Percentiles rank a stretch among this genome's conserved stretches.
These are phyloP conservation scores for Ophiosphaerella herpotricha DNA, from an alignment of 2,329 filamentous ascomycete genomes.

Conservation along the genomic window DNA sequence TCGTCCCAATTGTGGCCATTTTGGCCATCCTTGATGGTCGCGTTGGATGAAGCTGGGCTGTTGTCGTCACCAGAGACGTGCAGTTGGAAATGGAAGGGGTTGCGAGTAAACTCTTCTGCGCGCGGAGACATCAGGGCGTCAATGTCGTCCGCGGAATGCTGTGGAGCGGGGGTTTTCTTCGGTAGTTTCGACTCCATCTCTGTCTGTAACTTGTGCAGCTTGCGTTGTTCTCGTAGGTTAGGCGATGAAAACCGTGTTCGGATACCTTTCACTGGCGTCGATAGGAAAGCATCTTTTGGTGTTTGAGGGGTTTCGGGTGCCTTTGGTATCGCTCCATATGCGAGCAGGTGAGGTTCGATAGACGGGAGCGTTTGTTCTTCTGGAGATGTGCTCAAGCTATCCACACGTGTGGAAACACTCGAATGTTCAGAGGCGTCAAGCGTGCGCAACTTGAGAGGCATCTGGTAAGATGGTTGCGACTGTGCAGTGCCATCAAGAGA, in stretches of 20 bases:
- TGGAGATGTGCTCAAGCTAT: slow-evolving; percentile 30
- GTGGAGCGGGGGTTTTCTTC: slow-evolving; percentile 25
- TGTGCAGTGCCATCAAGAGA: slow-evolving; percentile 44
- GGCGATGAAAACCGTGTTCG: slow-evolving; percentile 47
- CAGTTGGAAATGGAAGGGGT: slow-evolving; percentile 46
- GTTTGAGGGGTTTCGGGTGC: slow-evolving; percentile 21
- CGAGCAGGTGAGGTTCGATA: slow-evolving; percentile 13
- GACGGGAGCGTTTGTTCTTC: slow-evolving; percentile 14
- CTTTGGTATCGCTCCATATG: slow-evolving; percentile 9
- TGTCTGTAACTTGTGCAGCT: slow-evolving; percentile 46
- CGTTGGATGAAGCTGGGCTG: slow-evolving; percentile 39
- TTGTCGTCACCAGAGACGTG: slow-evolving; percentile 27
- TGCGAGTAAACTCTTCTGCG: slow-evolving; percentile 71
- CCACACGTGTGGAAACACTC: slow-evolving; percentile 21
- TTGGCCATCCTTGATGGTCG: slow-evolving; percentile 37
- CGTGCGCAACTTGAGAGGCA: slow-evolving; percentile 12
- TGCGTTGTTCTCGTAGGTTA: slow-evolving; percentile 44
- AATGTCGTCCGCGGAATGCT: slow-evolving; percentile 43
- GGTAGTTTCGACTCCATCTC: slow-evolving; percentile 46
- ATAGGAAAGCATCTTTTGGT: slow-evolving; percentile 27
- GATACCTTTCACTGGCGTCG: slow-evolving; percentile 37
- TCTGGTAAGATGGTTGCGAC: slow-evolving; percentile 22
- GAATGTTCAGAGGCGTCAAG: slow-evolving; percentile 14
- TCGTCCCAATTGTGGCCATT: slow-evolving; percentile 34
- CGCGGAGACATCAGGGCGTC: slow-evolving; percentile 72